Base-by-base conservation (phyloP, 2,329 filamentous ascomycete genomes). In the Plenodomus biglobosus region DNA sequence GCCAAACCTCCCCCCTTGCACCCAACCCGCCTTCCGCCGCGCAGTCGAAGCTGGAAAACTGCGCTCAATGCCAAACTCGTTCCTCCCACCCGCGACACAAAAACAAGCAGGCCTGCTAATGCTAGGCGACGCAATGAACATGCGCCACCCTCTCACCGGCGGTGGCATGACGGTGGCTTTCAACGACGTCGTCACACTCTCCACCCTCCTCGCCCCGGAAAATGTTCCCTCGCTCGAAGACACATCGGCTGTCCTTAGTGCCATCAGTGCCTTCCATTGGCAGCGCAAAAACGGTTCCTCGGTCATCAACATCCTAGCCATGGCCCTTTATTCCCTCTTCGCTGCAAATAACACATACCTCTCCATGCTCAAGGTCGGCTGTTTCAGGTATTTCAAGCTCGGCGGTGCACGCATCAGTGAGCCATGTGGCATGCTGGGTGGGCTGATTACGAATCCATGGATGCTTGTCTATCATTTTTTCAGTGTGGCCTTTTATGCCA, bases 141-240 rank as follows among this genome's bases (percentile, higher is more conserved):
- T 99, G 94, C 88, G 94, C n/a, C 94, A 99, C 74, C 94, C 94
- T 1, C 80, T 99, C 11, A 99, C 94, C 0, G 94, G 94, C 44
- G 94, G 94, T 58, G 94, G 94, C 62, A 99, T 99, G 94, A 97
- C 92, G 0, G 94, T 97, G 1, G 94, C 90, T 1, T 88, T 99
- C 73, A 95, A 92, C 75, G 94, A 99, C 67, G 92, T 89, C 1
- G 81, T 94, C 10, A 74, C 95, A 1, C 80, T 99, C 20, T 78
- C 87, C 1, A 80, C 86, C 8, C 77, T 96, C 18, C 82, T 99
- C 1, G 78, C 83, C 32, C 91, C 90, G 0, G 75, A 80, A 34
- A 73, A 75, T 7, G 80, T 96, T 0, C 86, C 88, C 3, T 76
- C 80, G 55, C 80, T 99, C 2, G 81, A 80, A 49, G 82, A 96